Percentiles rank a stretch among this genome's conserved stretches.
phyloP scores from a whole-genome alignment of 148 eudicot species.

The Rhododendron kiyosumense region DNA sequence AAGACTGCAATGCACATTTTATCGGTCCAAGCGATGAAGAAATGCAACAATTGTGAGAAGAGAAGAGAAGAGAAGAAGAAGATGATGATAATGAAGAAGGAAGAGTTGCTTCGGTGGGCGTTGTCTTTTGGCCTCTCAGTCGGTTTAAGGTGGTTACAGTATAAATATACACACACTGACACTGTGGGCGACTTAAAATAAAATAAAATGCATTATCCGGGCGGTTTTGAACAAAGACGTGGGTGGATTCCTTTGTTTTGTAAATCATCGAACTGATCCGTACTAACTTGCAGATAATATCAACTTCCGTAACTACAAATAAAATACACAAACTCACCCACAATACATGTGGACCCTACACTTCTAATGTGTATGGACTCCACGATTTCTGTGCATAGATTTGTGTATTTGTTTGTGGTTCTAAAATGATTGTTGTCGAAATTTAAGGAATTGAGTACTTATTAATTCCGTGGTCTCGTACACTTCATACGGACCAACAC shows the following conservation, averaged over 20 bases:
- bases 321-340: too few species aligned
- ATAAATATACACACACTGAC: neutral
- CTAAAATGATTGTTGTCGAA: too few species aligned
- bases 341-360: too few species aligned
- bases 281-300: neutral
- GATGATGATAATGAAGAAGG: neutral
- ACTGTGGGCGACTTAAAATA: neutral
- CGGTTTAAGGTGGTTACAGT: neutral
- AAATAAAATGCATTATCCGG: neutral
- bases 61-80: neutral
- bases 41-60: neutral
- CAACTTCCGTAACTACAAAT: neutral
- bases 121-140: neutral
- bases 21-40: neutral
- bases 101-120: neutral
- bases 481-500: too few species aligned
- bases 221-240: neutral
- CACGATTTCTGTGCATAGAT: too few species aligned
- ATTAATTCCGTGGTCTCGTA: too few species aligned
- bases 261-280: too few species aligned
- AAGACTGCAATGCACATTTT: conserved; percentile 61
- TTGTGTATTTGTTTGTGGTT: too few species aligned
- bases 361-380: too few species aligned
- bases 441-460: too few species aligned
- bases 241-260: conserved; percentile 9